Evolutionary conservation across 345 rosid genomes (phyloP).

Genomic region (Noccaea bulbosa): DNA sequence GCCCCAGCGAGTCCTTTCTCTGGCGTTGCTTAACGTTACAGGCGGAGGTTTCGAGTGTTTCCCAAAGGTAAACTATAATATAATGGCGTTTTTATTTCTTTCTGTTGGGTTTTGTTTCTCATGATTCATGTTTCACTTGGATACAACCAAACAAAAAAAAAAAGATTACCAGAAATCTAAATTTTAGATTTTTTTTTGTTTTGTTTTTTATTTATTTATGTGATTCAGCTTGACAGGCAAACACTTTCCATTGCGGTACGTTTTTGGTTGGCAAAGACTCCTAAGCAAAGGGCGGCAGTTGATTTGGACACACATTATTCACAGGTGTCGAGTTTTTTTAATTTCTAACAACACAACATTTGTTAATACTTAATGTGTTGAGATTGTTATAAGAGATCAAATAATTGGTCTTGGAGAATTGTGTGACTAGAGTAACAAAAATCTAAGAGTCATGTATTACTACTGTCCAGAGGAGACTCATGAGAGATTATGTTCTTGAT

Average conservation of each 20-base stretch:
- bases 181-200: conserved; percentile 19
- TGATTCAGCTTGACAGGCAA: conserved; percentile 66
- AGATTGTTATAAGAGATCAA: conserved; percentile 7
- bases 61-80: conserved; percentile 76
- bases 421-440: background rate
- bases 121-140: too few species aligned
- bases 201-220: too few species aligned
- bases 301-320: conserved; percentile 97
- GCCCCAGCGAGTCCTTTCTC: conserved; percentile 77
- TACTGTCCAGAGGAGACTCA: conserved; percentile 4
- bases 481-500: background rate
- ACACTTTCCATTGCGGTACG: conserved; percentile 81
- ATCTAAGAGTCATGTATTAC: background rate
- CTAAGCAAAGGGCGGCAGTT: conserved; percentile 93
- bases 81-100: background rate
- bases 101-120: conserved; percentile 3
- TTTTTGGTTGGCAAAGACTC: conserved; percentile 84
- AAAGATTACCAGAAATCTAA: too few species aligned
- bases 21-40: conserved; percentile 92
- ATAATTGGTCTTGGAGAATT: conserved; percentile 2
- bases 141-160: too few species aligned
- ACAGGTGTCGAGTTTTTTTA: conserved; percentile 49
- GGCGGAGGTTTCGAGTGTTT: conserved; percentile 97
- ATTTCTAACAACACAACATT: background rate
- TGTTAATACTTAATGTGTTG: conserved; percentile 2